Evolutionary conservation across 306 rosid species (phyloP), one percentile per base, ranked within the genome.

Genomic region (Oxytropis ochrocephala): DNA sequence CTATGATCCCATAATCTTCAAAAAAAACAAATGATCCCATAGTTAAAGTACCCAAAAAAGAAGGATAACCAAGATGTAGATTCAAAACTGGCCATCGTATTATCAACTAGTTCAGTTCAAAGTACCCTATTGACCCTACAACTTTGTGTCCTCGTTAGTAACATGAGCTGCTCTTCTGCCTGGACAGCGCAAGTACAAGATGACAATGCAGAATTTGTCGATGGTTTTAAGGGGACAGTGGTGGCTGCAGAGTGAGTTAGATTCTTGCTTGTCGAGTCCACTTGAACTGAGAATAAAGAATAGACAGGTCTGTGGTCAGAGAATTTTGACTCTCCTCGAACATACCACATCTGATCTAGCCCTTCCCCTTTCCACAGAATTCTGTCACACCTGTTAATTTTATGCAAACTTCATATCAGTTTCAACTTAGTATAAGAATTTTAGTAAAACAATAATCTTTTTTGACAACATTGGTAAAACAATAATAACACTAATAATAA

Each of bases 291-390:
- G 83, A 82, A 94, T 3, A 82, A 66, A 5, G 99, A 85, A 74
- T 69, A 85, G 2, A 94, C 99, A 0, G 99, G 97, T 58, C 99
- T 91, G 76, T 94, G 99, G 60, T 94, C 99, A 16, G 99, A 94
- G 84, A 94, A 94, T 69, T 79, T 91, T 11, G 95, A 94, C 14
- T 90, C 99, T 39, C 95, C 97, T 81, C 99, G 44, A 19, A 76
- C 84, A 50, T 94, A 94, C 81, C 88, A 81, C 58, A 81, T 75
- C 64, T 94, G 97, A 46, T 87, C 84, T 11, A 94, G 64, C 3
- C 89, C 90, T 51, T 90, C 86, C 5, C 99, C 99, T 75, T 88
- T 91, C 99, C 99, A 94, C 58, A 94, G 74, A 21, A 94, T 91
- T 80, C 99, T 71, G 68, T 94, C 99, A 8, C 99, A 94, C 98